These are phyloP conservation scores for Neofusicoccum parvum DNA, from an alignment of 2,329 filamentous ascomycete genomes.

Conservation along the genomic window DNA sequence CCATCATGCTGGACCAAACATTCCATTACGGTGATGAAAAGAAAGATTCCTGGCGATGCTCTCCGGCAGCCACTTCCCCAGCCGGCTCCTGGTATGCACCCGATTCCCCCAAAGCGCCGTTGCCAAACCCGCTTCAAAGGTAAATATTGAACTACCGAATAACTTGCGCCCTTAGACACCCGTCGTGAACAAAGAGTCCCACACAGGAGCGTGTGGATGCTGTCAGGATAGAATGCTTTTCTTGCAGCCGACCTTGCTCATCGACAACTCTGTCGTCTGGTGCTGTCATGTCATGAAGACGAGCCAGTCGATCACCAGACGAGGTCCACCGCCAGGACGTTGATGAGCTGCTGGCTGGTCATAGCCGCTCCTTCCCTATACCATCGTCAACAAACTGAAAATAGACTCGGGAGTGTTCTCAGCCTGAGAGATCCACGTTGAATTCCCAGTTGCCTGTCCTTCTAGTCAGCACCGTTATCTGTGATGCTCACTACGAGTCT, in stretches of 20 bases:
- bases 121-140: slow-evolving; percentile 6
- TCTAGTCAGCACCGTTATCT: neutral
- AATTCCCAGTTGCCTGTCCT: slow-evolving; percentile 19
- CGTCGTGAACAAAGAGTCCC: neutral
- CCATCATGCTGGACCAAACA: slow-evolving; percentile 7
- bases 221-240: neutral
- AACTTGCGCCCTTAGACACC: neutral
- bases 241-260: neutral
- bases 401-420: neutral
- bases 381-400: neutral
- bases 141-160: neutral
- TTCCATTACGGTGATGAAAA: slow-evolving; percentile 6
- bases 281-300: neutral
- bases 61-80: neutral
- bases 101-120: slow-evolving; percentile 9
- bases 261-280: neutral
- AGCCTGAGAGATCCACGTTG: slow-evolving; percentile 19
- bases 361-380: neutral
- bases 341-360: neutral
- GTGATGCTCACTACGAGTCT: neutral
- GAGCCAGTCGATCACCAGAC: neutral
- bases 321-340: neutral
- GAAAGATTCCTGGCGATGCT: neutral
- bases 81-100: slow-evolving; percentile 3
- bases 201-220: neutral